phyloP scores from a whole-genome alignment of 2,329 filamentous ascomycete genomes.

The Elsinoe batatas region DNA sequence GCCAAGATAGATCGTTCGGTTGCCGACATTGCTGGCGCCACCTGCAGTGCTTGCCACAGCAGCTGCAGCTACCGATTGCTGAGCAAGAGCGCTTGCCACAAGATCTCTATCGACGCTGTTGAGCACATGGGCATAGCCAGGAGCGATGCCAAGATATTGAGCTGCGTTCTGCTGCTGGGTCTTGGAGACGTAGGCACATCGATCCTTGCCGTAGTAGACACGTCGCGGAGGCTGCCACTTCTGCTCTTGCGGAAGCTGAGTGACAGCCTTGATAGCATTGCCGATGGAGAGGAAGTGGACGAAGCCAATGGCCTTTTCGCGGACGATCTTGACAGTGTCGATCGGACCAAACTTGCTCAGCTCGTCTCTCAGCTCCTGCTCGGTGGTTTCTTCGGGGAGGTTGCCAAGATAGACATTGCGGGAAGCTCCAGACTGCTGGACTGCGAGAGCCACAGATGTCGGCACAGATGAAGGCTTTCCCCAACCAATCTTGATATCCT shows the following conservation, averaged over 20 bases:
- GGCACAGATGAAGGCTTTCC: constrained; percentile 97
- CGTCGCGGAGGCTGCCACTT: constrained; percentile 95
- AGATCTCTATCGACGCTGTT: constrained; percentile 93
- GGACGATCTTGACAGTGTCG: constrained; percentile 94
- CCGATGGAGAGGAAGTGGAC: constrained; percentile 95
- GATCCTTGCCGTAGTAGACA: constrained; percentile 97
- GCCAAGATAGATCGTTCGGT: constrained; percentile 93
- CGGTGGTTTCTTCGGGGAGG: constrained; percentile 75
- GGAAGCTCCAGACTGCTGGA: constrained; percentile 94
- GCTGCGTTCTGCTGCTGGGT: constrained; percentile 98
- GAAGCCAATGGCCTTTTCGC: constrained; percentile 96
- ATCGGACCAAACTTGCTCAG: constrained; percentile 93
- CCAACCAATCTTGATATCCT: constrained; percentile 99
- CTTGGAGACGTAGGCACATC: constrained; percentile 97
- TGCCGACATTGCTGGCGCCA: constrained; percentile 93
- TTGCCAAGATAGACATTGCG: constrained; percentile 96
- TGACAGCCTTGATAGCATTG: constrained; percentile 96
- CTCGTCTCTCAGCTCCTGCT: constrained; percentile 89
- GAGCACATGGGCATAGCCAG: constrained; percentile 90
- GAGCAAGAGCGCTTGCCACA: constrained; percentile 90
- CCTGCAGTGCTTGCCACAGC: constrained; percentile 94
- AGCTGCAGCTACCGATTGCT: constrained; percentile 93
- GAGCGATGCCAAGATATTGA: constrained; percentile 93
- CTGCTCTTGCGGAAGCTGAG: constrained; percentile 86
- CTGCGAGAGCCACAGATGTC: constrained; percentile 90